Evolutionary conservation across 352 stramenopile species (phyloP), one percentile per base, ranked within the genome.

Genomic region (Phytopythium delawarense): DNA sequence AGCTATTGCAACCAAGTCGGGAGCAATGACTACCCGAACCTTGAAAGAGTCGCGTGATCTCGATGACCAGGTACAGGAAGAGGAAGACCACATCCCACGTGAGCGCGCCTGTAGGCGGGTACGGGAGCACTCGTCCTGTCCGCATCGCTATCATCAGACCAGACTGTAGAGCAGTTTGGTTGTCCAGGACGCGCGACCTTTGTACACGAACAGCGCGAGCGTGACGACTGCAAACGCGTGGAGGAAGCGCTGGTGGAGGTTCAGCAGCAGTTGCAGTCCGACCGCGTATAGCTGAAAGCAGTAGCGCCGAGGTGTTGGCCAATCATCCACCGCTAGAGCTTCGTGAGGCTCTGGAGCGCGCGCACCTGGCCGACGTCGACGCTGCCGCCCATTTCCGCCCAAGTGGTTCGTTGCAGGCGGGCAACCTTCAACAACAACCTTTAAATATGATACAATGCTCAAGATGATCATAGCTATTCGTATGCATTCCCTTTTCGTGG

Each of bases 201-300:
- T 96, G 74, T 96, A 96, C 37, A 70, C 63, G 57, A 92, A 93
- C 20, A 88, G 66, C 30, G 59, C 70, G 18, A 81, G 52, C 6
- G 78, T 78, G 25, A 79, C 30, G 13, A 61, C n/a, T 21, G 88
- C 63, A 60, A 91, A 96, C 45, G 67, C 65, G 25, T 84, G 70
- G 23, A 90, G 75, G 61, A 86, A 92, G 65, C 76, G 80, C 37
- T 88, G 71, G 57, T 94, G 87, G 15, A 78, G 63, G 32, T 67
- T 82, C n/a, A 96, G 78, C 18, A 88, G 76, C n/a, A 87, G 62
- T 64, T 96, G 81, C 62, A 91, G 65, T 13, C 76, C 63, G 48
- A 92, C 62, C 8, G 76, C 83, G 2, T 72, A 71, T 35, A 88
- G 59, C 74, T 66, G 40, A 30, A 21, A 25, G 50, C 21, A 23